Evolutionary conservation across 257 asterid species (phyloP).

Genomic region (Pogostemon cablin): DNA sequence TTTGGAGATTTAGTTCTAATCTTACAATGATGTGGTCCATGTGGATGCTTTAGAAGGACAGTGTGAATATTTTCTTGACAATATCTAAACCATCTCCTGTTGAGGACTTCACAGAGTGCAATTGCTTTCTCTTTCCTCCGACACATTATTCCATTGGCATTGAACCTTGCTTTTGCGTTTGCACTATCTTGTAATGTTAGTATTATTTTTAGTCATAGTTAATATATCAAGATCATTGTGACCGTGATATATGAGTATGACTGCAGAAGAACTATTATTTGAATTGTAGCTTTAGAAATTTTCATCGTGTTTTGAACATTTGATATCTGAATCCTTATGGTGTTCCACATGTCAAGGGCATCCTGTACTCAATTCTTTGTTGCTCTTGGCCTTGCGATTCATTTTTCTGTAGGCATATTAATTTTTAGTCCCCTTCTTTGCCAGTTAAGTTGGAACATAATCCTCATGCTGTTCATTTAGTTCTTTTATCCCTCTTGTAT

Average conservation of each 20-base stretch:
- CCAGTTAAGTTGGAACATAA: slow-evolving; percentile 7
- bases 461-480: not conserved
- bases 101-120: slow-evolving; percentile 19
- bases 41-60: slow-evolving; percentile 25
- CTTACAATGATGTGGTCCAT: slow-evolving; percentile 19
- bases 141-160: slow-evolving; percentile 4
- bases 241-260: not conserved
- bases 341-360: slow-evolving; percentile 6
- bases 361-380: not conserved
- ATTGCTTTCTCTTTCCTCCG: slow-evolving; percentile 22
- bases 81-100: not conserved
- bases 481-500: slow-evolving; percentile 8
- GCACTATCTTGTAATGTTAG: not conserved
- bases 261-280: slow-evolving; percentile 7
- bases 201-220: slow-evolving; percentile 12
- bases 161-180: slow-evolving; percentile 15
- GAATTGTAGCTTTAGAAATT: slow-evolving; percentile 9
- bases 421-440: not conserved
- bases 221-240: not conserved
- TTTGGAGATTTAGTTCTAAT: slow-evolving; percentile 1
- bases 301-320: not conserved
- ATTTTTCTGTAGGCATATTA: not conserved
- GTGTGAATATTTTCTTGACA: slow-evolving; percentile 2
- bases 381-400: slow-evolving; percentile 9
- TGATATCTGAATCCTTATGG: slow-evolving; percentile 1